Conservation (phyloP, 2,329 filamentous ascomycete species). For the Paecilomyces fulvus region DNA sequence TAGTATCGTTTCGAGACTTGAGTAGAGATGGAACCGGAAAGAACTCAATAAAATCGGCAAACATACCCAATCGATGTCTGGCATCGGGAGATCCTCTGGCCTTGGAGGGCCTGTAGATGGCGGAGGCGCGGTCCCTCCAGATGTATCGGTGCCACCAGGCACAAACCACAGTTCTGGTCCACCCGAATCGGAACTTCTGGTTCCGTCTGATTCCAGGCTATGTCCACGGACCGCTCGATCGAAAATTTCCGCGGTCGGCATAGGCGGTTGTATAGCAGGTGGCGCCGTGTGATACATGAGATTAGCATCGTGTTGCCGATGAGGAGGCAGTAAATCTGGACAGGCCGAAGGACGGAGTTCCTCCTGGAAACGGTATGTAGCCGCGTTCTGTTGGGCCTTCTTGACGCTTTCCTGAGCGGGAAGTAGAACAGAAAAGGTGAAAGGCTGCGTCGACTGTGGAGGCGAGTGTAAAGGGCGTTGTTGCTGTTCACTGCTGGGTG, state of each 20-base stretch:
- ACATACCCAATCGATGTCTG: slow-evolving; percentile 60
- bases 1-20: not conserved
- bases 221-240: not conserved
- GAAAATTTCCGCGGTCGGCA: not conserved
- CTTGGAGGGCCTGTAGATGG: slow-evolving; percentile 5
- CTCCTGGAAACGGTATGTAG: not conserved
- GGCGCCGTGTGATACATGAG: not conserved
- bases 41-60: not conserved
- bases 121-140: slow-evolving; percentile 9
- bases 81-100: slow-evolving; percentile 25
- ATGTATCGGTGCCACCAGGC: slow-evolving; percentile 4
- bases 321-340: not conserved
- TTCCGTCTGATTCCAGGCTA: slow-evolving; percentile 8
- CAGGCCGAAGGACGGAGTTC: not conserved
- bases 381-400: not conserved
- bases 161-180: slow-evolving; percentile 9
- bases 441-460: not conserved
- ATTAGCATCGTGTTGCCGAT: not conserved
- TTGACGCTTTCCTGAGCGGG: not conserved
- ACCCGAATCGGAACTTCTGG: slow-evolving; percentile 8
- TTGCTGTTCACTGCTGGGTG: not conserved
- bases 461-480: not conserved
- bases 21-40: not conserved
- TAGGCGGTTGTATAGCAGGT: not conserved
- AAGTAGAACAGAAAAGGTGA: not conserved